Evolutionary conservation across 2,329 filamentous ascomycete species (phyloP).

Genomic region (Graphilbum ipis-grandicollis): DNA sequence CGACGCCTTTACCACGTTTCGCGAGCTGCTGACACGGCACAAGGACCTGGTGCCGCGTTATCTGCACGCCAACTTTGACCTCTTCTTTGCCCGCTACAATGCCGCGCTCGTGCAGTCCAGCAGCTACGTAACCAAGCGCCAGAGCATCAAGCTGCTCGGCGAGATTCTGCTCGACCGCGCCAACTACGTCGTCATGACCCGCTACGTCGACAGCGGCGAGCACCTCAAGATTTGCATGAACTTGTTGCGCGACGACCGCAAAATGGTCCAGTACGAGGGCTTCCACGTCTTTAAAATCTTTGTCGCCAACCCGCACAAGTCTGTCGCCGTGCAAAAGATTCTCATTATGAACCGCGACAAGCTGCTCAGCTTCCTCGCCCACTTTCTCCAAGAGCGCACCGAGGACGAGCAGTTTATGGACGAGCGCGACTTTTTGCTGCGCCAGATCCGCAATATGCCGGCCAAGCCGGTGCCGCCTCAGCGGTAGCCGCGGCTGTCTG

Average conservation of each 20-base stretch:
- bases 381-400: conserved; percentile 84
- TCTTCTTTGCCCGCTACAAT: conserved; percentile 90
- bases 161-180: conserved; percentile 88
- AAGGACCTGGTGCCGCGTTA: conserved; percentile 83
- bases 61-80: conserved; percentile 73
- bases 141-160: conserved; percentile 92
- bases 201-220: conserved; percentile 86
- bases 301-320: conserved; percentile 96
- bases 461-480: conserved; percentile 35
- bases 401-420: conserved; percentile 98
- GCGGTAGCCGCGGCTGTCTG: conserved; percentile 13
- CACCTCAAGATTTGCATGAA: conserved; percentile 99
- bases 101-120: conserved; percentile 73
- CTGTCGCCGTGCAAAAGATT: conserved; percentile 86
- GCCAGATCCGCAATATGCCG: conserved; percentile 67
- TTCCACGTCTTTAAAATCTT: conserved; percentile 99
- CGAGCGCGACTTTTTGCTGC: conserved; percentile 91
- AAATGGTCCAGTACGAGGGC: conserved; percentile 98
- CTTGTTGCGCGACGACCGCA: conserved; percentile 79
- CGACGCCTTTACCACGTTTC: conserved; percentile 93
- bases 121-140: conserved; percentile 93
- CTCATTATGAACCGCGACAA: conserved; percentile 91
- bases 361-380: conserved; percentile 71
- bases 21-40: conserved; percentile 86
- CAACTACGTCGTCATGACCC: conserved; percentile 97